Evolutionary conservation across 345 rosid species (phyloP), one percentile per base, ranked within the genome.

Genomic region (Moricandia moricandioides): DNA sequence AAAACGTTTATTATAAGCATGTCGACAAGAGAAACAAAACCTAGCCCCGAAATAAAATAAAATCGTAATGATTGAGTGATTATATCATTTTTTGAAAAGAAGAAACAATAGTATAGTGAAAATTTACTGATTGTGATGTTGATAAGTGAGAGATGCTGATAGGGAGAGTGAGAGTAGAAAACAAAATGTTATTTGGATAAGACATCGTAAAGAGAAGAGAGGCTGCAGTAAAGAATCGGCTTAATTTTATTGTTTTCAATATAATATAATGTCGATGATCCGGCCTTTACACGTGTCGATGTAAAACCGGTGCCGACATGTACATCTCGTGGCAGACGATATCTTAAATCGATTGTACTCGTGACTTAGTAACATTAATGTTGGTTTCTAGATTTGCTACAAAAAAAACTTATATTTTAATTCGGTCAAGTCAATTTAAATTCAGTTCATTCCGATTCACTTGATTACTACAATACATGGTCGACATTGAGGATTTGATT

Each of bases 21-120:
- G 79, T 75, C 79, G 79, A 75, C 79, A 52, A 69, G 63, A 51
- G 74, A 75, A 75, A 75, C 79, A 75, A 75, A 68, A 75, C 8
- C 3, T 18, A 37, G 3, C 47, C 6, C 67, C 72, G 7, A 30
- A 54, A 64, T 13, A 0, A 11, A 71, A 49, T 1, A 17, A 16
- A n/a, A 35, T 37, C 16, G 18, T 45, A n/a, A 5, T n/a, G 52
- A 45, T 45, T 45, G 17, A 45, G 5, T 14, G 52, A 49, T 17
- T 16, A 51, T 49, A 67, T 59, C 55, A 75, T 33, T 8, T 49
- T 16, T 13, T 21, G 39, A 4, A 47, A 58, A 21, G 24, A 1
- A 26, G 9, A 58, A 40, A 49, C 12, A 76, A 52, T 18, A 62
- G 74, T 76, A 47, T 47, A 18, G 62, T 76, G 69, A 62, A 29